Base-by-base conservation (phyloP, 805 yeast species). In the Candida quercuum region DNA sequence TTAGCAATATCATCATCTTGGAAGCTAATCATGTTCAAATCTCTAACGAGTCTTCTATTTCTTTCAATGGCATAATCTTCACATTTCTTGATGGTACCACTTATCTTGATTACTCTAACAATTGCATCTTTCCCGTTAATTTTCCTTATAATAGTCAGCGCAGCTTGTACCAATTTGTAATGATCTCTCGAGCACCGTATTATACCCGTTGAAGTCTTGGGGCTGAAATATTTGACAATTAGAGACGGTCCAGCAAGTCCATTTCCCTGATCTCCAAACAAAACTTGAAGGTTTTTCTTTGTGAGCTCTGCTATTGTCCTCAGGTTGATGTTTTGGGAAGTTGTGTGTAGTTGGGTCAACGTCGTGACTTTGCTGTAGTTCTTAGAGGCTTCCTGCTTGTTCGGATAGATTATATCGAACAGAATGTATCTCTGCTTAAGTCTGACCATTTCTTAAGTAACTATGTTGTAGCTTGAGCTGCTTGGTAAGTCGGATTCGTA, bases 61-160 rank as follows among this genome's bases (percentile, higher is more conserved):
- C 76, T 66, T 38, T 69, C 57, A 21, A 86, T 76, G 0, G 88
- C 81, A 40, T 68, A 74, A 46, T 78, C 72, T 54, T 89, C 95
- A 46, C 94, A 76, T 53, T 86, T 86, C 54, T 79, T 81, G 23
- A 89, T 88, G 0, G 96, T 87, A 0, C 96, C 98, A 52, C 95
- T 81, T 0, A 86, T 77, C 40, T 81, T 83, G 5, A 73, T 61
- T 21, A 85, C 80, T 38, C 79, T 67, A 13, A 88, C 57, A 10
- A 82, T 69, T 5, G 57, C 59, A 6, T 62, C 60, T 22, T 53
- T 52, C 17, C 71, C 76, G 14, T 69, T 78, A 3, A 87, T 50
- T 21, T 63, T 61, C 28, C 66, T 66, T 10, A 81, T 72, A 33
- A 79, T 56, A 1, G 77, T 63, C 42, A 91, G 56, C 0, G 95